phyloP scores from a whole-genome alignment of 2,329 filamentous ascomycete species.

The Paecilomyces sp. region DNA sequence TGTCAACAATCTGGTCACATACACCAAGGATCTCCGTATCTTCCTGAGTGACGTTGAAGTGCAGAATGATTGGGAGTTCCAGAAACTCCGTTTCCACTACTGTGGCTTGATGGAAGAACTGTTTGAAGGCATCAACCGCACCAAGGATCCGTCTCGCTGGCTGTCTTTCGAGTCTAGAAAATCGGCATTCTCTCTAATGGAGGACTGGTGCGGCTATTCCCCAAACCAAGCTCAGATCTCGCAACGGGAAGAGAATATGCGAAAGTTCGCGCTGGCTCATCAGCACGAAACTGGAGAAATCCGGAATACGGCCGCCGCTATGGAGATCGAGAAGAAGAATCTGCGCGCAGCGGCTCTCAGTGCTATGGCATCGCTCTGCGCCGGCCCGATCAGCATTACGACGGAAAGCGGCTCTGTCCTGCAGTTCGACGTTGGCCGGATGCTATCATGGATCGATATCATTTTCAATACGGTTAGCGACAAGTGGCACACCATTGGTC shows the following conservation, averaged over 20 bases:
- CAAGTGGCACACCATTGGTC: conserved; percentile 82
- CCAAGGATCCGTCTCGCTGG: conserved; percentile 80
- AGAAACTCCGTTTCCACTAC: conserved; percentile 84
- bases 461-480: conserved; percentile 93
- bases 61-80: conserved; percentile 90
- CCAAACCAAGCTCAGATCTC: conserved; percentile 80
- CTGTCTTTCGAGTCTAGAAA: conserved; percentile 96
- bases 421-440: conserved; percentile 84
- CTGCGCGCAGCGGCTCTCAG: conserved; percentile 83
- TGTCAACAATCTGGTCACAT: conserved; percentile 76
- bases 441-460: conserved; percentile 90
- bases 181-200: conserved; percentile 93
- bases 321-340: conserved; percentile 96
- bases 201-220: conserved; percentile 98
- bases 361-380: conserved; percentile 91
- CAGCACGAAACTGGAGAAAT: conserved; percentile 66
- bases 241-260: conserved; percentile 77
- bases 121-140: conserved; percentile 83
- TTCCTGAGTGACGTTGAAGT: conserved; percentile 94
- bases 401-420: conserved; percentile 82
- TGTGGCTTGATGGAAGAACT: conserved; percentile 89
- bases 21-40: conserved; percentile 84
- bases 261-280: conserved; percentile 73
- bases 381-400: conserved; percentile 71
- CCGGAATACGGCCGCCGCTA: conserved; percentile 73